phyloP scores from a whole-genome alignment of 257 asterid genomes.

The Marsdenia floribunda region DNA sequence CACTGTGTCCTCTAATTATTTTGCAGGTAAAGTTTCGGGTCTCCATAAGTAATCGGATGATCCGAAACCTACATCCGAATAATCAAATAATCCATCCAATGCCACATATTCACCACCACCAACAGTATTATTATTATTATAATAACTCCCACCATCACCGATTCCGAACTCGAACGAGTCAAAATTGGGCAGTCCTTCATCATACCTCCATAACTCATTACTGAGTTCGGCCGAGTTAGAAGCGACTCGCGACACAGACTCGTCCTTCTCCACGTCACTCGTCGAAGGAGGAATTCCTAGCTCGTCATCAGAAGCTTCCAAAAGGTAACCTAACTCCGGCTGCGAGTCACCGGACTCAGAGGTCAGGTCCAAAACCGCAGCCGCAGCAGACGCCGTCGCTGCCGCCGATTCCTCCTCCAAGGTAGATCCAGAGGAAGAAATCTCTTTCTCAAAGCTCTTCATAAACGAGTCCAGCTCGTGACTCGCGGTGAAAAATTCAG shows the following conservation, averaged over 20 bases:
- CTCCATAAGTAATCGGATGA: slow-evolving; percentile 41
- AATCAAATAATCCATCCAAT: slow-evolving; percentile 67
- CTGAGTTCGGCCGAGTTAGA: slow-evolving; percentile 42
- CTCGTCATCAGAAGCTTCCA: slow-evolving; percentile 79
- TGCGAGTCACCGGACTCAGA: slow-evolving; percentile 48
- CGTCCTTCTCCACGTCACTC: slow-evolving; percentile 20
- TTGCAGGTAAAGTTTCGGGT: slow-evolving; percentile 60
- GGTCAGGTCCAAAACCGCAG: slow-evolving; percentile 28
- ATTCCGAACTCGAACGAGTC: slow-evolving; percentile 53
- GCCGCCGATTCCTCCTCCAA: slow-evolving; percentile 12
- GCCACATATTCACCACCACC: slow-evolving; percentile 46
- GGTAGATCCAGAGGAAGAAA: slow-evolving; percentile 15
- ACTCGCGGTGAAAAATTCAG: slow-evolving; percentile 36
- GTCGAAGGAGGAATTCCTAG: slow-evolving; percentile 68
- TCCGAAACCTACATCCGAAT: slow-evolving; percentile 63
- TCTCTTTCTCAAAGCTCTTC: slow-evolving; percentile 81
- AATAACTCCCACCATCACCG: slow-evolving; percentile 21
- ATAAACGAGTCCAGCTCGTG: slow-evolving; percentile 71
- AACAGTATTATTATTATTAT: slow-evolving; percentile 5
- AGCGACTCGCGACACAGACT: slow-evolving; percentile 32
- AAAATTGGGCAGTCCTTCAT: slow-evolving; percentile 32
- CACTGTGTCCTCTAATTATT: slow-evolving; percentile 24
- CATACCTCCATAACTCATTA: slow-evolving; percentile 34
- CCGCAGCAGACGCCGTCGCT: slow-evolving; percentile 2
- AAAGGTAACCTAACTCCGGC: slow-evolving; percentile 56